Evolutionary conservation across 2,329 filamentous ascomycete genomes (phyloP), one percentile per base, ranked within the genome.

Genomic region (Pleomassaria siparia): DNA sequence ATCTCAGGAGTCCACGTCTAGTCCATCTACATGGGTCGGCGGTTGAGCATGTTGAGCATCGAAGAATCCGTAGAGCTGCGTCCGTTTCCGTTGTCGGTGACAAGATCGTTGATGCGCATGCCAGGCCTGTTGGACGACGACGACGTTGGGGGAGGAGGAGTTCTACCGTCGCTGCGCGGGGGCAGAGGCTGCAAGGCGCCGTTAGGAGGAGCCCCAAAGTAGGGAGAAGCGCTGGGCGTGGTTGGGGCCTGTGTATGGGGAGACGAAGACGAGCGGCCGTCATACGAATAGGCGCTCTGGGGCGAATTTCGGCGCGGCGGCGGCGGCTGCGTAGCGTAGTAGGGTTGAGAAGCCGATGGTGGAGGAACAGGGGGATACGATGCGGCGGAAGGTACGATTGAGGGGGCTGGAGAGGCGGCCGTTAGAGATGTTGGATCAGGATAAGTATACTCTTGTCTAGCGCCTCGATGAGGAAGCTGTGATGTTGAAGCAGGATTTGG

Each of bases 341-440:
- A 76, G 24, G 72, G 72, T 44, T 29, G 25, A 53, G 61, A 46
- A 49, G 49, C 45, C 41, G 66, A 62, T 30, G 62, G 63, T 9
- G 62, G 64, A 40, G 67, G 64, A 16, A 64, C 66, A 46, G 69
- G 65, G 35, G 72, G 62, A 58, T 73, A 75, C 5, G 71, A 69
- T 16, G 68, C 57, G 51, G 61, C 60, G 40, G 72, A 73, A 47
- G 70, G 71, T 56, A 72, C 56, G 52, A 62, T 60, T 40, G 73
- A 73, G 49, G 69, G 71, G 56, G 72, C 69, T 69, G 72, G 74
- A 67, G 71, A 73, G 62, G 71, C 72, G 67, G 67, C 67, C 55
- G 72, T 74, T 64, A 74, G 68, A 70, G 64, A 66, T 47, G 67
- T 64, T 54, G 72, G 71, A 58, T 76, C 74, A 60, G 71, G 66